Conservation (phyloP, 225 moss, liverwort and hornwort genomes). For the Sphagnum tenellum region DNA sequence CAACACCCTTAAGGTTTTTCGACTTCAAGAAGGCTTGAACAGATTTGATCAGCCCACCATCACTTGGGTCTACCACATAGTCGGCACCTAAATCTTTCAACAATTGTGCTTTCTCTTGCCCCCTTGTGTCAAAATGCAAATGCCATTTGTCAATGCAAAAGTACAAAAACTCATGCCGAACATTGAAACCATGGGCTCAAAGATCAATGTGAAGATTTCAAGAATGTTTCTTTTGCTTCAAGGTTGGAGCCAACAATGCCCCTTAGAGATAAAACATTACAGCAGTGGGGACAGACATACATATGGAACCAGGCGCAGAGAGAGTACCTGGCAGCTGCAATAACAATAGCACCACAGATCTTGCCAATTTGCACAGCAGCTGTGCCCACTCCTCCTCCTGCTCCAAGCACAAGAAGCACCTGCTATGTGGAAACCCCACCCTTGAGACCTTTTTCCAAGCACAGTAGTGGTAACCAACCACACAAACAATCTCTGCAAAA, state of each 20-base stretch:
- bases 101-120: slow-evolving; percentile 66
- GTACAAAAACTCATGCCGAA: too few relatives aligned
- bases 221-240: too few relatives aligned
- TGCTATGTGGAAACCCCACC: slow-evolving; percentile 13
- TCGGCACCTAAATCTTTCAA: slow-evolving; percentile 70
- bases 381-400: slow-evolving; percentile 82
- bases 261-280: too few relatives aligned
- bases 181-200: too few relatives aligned
- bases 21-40: slow-evolving; percentile 71
- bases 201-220: too few relatives aligned
- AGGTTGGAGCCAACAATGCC: too few relatives aligned
- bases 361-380: slow-evolving; percentile 97
- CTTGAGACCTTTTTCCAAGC: too few relatives aligned
- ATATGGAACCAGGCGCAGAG: neutral
- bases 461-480: too few relatives aligned
- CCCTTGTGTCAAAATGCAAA: slow-evolving; percentile 25
- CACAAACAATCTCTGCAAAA: too few relatives aligned
- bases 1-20: slow-evolving; percentile 59
- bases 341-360: slow-evolving; percentile 79
- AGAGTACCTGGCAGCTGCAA: slow-evolving; percentile 80
- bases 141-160: too few relatives aligned
- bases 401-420: slow-evolving; percentile 94
- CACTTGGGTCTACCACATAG: slow-evolving; percentile 73
- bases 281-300: too few relatives aligned
- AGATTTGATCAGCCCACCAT: slow-evolving; percentile 52